phyloP scores from a whole-genome alignment of 1,139 yeast genomes.

The Candida labiduridarum region DNA sequence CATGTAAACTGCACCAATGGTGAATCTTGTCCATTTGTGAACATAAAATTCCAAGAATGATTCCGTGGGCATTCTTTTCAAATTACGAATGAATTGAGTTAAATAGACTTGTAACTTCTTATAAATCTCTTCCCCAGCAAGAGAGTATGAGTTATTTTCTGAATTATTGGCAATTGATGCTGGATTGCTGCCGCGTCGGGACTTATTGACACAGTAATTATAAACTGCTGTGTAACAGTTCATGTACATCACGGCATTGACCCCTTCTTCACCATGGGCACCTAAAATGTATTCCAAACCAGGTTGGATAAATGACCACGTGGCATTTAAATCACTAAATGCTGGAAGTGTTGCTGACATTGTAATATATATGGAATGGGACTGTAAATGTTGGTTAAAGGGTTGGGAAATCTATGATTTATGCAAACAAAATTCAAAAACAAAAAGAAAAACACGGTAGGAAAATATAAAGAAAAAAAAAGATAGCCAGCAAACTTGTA shows the following conservation, averaged over 20 bases:
- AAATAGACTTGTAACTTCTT: conserved; percentile 69
- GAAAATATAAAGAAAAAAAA: background rate
- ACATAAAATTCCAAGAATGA: conserved; percentile 84
- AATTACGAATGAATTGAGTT: conserved; percentile 56
- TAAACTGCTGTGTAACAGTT: conserved; percentile 81
- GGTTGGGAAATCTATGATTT: background rate
- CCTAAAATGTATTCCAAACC: conserved; percentile 73
- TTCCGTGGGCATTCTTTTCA: conserved; percentile 58
- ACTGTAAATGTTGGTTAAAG: too few relatives aligned
- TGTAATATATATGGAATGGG: background rate
- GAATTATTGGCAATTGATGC: conserved; percentile 16
- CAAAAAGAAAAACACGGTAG: too few relatives aligned
- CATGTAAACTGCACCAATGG: conserved; percentile 88
- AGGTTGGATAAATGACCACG: conserved; percentile 79
- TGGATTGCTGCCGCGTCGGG: conserved; percentile 39
- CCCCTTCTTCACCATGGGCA: conserved; percentile 62
- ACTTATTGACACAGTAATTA: conserved; percentile 88
- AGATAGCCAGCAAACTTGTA: background rate
- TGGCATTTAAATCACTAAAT: conserved; percentile 60
- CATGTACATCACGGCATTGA: conserved; percentile 75
- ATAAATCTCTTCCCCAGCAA: conserved; percentile 91
- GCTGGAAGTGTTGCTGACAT: conserved; percentile 24
- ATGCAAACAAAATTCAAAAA: background rate
- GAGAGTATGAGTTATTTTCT: conserved; percentile 41
- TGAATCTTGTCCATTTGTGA: conserved; percentile 83